Percentiles rank a stretch among this genome's conserved stretches.
These are phyloP conservation scores for Penicillium atrosanguineum DNA, from an alignment of 495 filamentous ascomycete genomes.

Conservation along the genomic window DNA sequence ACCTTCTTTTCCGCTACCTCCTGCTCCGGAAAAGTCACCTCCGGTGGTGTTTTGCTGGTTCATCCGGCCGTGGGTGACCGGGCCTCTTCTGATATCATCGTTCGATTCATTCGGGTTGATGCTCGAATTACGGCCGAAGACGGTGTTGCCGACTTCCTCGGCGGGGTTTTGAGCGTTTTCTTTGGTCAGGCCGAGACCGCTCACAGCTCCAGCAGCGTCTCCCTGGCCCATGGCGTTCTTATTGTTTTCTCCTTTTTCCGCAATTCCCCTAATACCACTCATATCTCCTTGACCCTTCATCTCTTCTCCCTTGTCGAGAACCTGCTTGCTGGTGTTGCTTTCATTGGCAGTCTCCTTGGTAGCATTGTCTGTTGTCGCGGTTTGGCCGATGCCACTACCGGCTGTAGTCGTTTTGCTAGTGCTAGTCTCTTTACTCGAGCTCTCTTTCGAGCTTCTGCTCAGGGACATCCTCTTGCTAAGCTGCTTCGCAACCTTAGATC, in stretches of 20 bases:
- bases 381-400: conserved; percentile 4
- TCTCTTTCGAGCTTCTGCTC: conserved; percentile 10
- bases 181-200: conserved; percentile 3
- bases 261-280: conserved; percentile 6
- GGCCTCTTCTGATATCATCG: conserved; percentile 25
- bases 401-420: conserved; percentile 6
- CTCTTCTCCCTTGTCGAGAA: conserved; percentile 9
- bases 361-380: conserved; percentile 6
- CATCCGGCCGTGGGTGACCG: conserved; percentile 8
- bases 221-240: conserved; percentile 3
- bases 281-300: conserved; percentile 17
- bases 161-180: conserved; percentile 5
- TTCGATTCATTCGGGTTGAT: conserved; percentile 10
- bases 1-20: neutral
- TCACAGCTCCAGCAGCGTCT: conserved; percentile 2
- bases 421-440: conserved; percentile 1
- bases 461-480: conserved; percentile 20
- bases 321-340: conserved; percentile 10
- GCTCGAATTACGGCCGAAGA: conserved; percentile 8
- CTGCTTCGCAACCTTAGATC: conserved; percentile 16
- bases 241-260: conserved; percentile 12
- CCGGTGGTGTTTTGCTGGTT: conserved; percentile 7
- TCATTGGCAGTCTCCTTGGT: conserved; percentile 7
- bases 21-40: neutral
- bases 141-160: conserved; percentile 7